Conservation (phyloP, 805 yeast species). For the Naumovozyma dairenensis region DNA sequence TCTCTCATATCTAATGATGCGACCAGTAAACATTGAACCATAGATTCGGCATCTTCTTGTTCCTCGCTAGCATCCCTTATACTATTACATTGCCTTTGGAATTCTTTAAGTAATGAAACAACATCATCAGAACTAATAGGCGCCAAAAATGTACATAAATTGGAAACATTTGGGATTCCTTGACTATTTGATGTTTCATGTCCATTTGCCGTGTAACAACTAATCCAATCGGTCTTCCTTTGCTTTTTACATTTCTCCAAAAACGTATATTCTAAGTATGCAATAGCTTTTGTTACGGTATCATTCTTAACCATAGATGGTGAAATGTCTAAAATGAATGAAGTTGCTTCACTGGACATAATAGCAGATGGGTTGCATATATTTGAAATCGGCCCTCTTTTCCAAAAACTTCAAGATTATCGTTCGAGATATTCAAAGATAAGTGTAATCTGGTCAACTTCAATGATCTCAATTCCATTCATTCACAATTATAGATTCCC, state of each 20-base stretch:
- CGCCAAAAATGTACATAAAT: constrained; percentile 14
- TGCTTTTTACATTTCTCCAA: constrained; percentile 19
- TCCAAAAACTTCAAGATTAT: too few relatives aligned
- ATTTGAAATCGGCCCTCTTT: too few relatives aligned
- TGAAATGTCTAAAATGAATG: constrained; percentile 22
- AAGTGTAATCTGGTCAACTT: too few relatives aligned
- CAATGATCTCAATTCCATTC: background rate
- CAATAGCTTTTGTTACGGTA: constrained; percentile 9
- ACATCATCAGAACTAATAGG: constrained; percentile 15
- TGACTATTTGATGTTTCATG: constrained; percentile 10
- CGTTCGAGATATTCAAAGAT: too few relatives aligned
- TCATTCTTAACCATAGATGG: constrained; percentile 11
- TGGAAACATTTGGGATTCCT: constrained; percentile 15
- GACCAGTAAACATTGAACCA: constrained; percentile 18
- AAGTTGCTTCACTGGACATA: constrained; percentile 18
- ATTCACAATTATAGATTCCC: background rate
- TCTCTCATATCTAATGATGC: constrained; percentile 19
- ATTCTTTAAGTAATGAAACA: constrained; percentile 4
- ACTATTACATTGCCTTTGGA: constrained; percentile 6
- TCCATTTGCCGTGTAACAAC: constrained; percentile 16
- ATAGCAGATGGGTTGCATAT: too few relatives aligned
- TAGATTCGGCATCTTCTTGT: constrained; percentile 4
- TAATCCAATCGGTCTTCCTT: constrained; percentile 26
- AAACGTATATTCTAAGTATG: constrained; percentile 22
- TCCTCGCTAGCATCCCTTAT: background rate